These are phyloP conservation scores for Cutaneotrichosporon sp. DNA, from an alignment of 1,284 basidiomycete species.

Conservation along the genomic window DNA sequence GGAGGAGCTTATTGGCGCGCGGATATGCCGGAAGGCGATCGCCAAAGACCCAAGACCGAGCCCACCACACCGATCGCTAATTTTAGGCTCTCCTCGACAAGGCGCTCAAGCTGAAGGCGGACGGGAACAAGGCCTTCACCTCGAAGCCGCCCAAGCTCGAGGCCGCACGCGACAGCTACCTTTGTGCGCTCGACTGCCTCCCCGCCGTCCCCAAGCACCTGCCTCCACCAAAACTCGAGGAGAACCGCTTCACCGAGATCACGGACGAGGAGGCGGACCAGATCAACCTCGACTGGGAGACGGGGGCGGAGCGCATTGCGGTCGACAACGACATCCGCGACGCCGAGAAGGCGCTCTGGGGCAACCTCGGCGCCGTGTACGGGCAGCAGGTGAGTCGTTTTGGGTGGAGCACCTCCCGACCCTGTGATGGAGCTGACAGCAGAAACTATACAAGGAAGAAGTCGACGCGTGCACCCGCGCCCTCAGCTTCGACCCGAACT, in stretches of 20 bases:
- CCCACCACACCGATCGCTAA: too few relatives aligned
- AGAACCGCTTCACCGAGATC: slow-evolving; percentile 26
- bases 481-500: slow-evolving; percentile 76
- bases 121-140: slow-evolving; percentile 44
- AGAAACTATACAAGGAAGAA: slow-evolving; percentile 48
- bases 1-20: not conserved
- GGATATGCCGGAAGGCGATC: not conserved
- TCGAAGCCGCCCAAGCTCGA: slow-evolving; percentile 30
- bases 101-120: slow-evolving; percentile 34
- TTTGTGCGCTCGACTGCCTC: slow-evolving; percentile 36
- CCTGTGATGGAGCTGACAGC: slow-evolving; percentile 9
- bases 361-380: slow-evolving; percentile 48
- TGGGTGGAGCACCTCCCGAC: too few relatives aligned
- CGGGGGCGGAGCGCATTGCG: slow-evolving; percentile 24
- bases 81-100: slow-evolving; percentile 30
- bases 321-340: slow-evolving; percentile 38
- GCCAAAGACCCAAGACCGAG: not conserved
- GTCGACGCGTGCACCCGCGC: slow-evolving; percentile 60
- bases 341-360: slow-evolving; percentile 42
- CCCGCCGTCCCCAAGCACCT: slow-evolving; percentile 21
- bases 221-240: slow-evolving; percentile 7
- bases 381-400: slow-evolving; percentile 53
- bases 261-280: slow-evolving; percentile 44
- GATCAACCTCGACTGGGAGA: slow-evolving; percentile 30
- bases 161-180: slow-evolving; percentile 37